These are phyloP conservation scores for Penicillium antarcticum DNA, from an alignment of 495 filamentous ascomycete genomes.

Conservation along the genomic window DNA sequence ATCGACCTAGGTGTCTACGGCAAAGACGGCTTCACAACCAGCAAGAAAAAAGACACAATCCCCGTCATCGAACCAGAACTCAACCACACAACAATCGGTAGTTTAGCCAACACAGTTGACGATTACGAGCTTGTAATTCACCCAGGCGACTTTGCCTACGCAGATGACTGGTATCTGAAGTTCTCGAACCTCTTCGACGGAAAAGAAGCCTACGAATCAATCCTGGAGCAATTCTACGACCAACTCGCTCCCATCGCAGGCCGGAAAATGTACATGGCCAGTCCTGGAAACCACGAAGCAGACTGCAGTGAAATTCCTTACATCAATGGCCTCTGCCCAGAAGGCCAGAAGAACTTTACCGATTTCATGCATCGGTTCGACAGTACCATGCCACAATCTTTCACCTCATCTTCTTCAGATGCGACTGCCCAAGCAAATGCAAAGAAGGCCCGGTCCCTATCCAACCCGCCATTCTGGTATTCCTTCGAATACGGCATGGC, in stretches of 20 bases:
- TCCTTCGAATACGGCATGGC: constrained; percentile 62
- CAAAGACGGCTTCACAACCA: constrained; percentile 53
- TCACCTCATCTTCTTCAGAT: constrained; percentile 46
- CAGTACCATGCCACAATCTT: constrained; percentile 46
- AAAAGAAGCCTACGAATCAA: constrained; percentile 49
- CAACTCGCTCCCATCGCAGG: constrained; percentile 44
- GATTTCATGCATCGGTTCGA: constrained; percentile 56
- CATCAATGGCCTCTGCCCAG: constrained; percentile 43
- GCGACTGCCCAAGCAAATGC: constrained; percentile 42
- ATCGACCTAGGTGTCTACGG: constrained; percentile 58
- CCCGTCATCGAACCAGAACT: constrained; percentile 52
- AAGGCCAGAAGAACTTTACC: constrained; percentile 60
- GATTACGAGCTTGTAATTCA: constrained; percentile 60
- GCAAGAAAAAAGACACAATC: constrained; percentile 50
- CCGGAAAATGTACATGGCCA: constrained; percentile 51
- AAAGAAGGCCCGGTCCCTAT: constrained; percentile 42
- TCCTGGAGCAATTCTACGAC: constrained; percentile 53
- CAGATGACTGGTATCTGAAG: constrained; percentile 49
- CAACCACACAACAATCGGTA: constrained; percentile 60
- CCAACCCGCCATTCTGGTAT: constrained; percentile 63
- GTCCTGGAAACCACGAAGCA: constrained; percentile 55
- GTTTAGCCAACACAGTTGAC: constrained; percentile 50
- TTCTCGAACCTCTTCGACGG: constrained; percentile 35
- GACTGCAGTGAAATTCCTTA: constrained; percentile 45
- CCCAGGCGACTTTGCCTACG: constrained; percentile 54